Conservation (phyloP, 257 asterid species). For the Paulownia fortunei region DNA sequence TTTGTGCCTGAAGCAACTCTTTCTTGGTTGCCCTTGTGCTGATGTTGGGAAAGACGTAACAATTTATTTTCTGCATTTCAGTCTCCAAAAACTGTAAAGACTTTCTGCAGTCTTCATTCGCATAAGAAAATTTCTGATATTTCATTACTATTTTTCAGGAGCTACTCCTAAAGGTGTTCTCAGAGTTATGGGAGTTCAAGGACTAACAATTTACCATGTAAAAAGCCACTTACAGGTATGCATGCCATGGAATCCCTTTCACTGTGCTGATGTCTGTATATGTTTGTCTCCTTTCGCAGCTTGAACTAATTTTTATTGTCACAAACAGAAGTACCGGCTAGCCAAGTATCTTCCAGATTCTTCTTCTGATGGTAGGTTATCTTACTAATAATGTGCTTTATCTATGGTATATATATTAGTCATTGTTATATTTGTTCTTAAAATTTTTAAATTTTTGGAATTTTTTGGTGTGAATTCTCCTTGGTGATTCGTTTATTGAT, state of each 20-base stretch:
- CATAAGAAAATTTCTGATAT: constrained; percentile 25
- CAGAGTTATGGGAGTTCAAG: constrained; percentile 98
- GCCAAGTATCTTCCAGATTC: constrained; percentile 99
- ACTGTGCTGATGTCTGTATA: constrained; percentile 10
- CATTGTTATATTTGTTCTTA: constrained; percentile 20
- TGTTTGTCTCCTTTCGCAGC: constrained; percentile 26
- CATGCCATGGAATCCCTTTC: constrained; percentile 12
- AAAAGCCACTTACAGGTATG: constrained; percentile 98
- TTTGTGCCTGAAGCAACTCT: constrained; percentile 22
- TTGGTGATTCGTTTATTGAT: constrained; percentile 27
- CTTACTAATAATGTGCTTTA: background rate
- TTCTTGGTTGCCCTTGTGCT: constrained; percentile 6
- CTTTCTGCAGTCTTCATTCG: constrained; percentile 16
- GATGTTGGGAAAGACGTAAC: background rate
- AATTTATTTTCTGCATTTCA: constrained; percentile 22
- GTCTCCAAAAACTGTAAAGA: constrained; percentile 1
- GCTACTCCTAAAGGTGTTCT: constrained; percentile 99
- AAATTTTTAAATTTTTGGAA: background rate
- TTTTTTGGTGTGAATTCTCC: background rate
- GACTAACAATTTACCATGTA: constrained; percentile 95
- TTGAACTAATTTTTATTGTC: constrained; percentile 35
- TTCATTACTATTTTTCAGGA: constrained; percentile 58
- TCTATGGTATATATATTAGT: background rate
- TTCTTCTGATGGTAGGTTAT: constrained; percentile 83
- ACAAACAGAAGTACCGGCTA: constrained; percentile 89